Percentiles rank a stretch among this genome's conserved stretches.
Evolutionary conservation across 768 basidiomycete species (phyloP).

Genomic region (Plicaturopsis crispa): DNA sequence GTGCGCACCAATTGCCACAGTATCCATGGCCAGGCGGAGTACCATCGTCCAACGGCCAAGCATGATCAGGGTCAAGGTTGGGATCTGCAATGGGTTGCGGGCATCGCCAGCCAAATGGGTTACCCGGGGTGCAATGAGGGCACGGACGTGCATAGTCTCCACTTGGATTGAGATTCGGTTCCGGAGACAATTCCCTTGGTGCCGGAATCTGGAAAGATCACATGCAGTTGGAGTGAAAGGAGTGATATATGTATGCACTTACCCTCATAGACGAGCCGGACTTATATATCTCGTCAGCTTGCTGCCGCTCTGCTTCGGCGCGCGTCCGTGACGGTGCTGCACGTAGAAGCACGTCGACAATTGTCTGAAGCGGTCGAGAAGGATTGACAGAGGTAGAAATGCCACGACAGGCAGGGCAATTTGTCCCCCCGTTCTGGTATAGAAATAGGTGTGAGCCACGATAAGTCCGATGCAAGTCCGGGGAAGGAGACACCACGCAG

Average conservation of each 20-base stretch:
- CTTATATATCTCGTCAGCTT: conserved; percentile 78
- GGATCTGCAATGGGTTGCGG: conserved; percentile 78
- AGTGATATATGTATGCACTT: conserved; percentile 16
- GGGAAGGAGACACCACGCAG: too few species aligned
- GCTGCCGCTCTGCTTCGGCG: conserved; percentile 60
- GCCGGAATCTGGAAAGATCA: conserved; percentile 50
- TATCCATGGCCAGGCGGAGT: conserved; percentile 70
- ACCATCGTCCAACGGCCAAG: conserved; percentile 75
- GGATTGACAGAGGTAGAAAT: conserved; percentile 61
- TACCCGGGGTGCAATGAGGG: conserved; percentile 65
- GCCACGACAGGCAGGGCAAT: conserved; percentile 76
- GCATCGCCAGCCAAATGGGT: conserved; percentile 74
- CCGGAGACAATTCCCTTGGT: conserved; percentile 70
- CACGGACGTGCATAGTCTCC: conserved; percentile 69
- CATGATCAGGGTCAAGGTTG: conserved; percentile 54
- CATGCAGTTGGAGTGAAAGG: conserved; percentile 5
- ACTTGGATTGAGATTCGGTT: conserved; percentile 60
- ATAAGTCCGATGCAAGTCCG: not conserved
- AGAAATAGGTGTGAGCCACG: not conserved
- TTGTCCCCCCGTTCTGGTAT: conserved; percentile 78
- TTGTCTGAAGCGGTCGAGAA: conserved; percentile 64
- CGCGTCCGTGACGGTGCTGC: conserved; percentile 62
- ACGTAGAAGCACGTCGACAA: conserved; percentile 69
- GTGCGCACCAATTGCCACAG: conserved; percentile 72
- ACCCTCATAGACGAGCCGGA: conserved; percentile 58